These are phyloP conservation scores for Tylopilus sp. DNA, from an alignment of 768 basidiomycete genomes.

Conservation along the genomic window DNA sequence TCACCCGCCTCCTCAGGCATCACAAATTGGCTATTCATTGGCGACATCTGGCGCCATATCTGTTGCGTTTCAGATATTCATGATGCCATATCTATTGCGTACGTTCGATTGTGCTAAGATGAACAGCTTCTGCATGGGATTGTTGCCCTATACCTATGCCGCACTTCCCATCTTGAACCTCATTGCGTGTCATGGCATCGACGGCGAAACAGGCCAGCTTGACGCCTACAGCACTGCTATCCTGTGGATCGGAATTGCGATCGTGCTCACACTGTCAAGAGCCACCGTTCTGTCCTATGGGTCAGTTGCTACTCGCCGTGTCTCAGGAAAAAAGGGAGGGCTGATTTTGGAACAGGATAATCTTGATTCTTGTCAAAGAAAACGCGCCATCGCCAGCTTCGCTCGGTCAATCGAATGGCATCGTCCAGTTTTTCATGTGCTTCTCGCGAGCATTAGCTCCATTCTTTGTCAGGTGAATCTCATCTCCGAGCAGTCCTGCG, in stretches of 20 bases:
- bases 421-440: constrained; percentile 61
- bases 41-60: constrained; percentile 50
- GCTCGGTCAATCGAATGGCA: constrained; percentile 61
- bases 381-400: constrained; percentile 47
- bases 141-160: constrained; percentile 55
- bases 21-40: constrained; percentile 60
- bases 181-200: constrained; percentile 40
- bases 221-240: constrained; percentile 23
- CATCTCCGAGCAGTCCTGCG: neutral
- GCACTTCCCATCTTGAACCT: constrained; percentile 51
- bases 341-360: constrained; percentile 40
- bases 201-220: constrained; percentile 29
- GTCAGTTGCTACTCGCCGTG: constrained; percentile 36
- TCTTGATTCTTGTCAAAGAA: constrained; percentile 59
- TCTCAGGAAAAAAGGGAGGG: neutral
- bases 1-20: constrained; percentile 36
- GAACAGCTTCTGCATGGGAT: constrained; percentile 51
- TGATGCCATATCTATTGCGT: no score
- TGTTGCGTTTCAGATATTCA: no score
- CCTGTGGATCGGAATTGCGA: constrained; percentile 51
- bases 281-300: constrained; percentile 49
- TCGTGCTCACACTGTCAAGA: constrained; percentile 43
- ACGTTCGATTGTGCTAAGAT: constrained; percentile 46
- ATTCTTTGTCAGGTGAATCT: constrained; percentile 50
- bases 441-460: constrained; percentile 55